Evolutionary conservation across 495 filamentous ascomycete genomes (phyloP), one percentile per base, ranked within the genome.

Genomic region (Aspergillus sclerotioniger): DNA sequence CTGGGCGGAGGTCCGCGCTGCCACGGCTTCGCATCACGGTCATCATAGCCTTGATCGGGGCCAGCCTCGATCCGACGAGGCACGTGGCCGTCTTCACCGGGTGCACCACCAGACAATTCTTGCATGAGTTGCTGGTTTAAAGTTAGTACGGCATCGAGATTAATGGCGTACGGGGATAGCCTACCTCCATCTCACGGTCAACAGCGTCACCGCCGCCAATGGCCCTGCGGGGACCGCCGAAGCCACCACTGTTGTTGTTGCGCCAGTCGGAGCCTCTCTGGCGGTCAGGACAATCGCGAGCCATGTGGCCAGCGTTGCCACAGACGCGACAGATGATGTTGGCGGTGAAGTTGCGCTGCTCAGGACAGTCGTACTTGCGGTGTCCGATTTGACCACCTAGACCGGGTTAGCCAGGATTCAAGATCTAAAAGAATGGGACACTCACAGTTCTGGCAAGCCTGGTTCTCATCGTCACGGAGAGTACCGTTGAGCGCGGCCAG

Each of bases 321-420:
- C 95, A 99, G 66, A 96, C 90, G 62, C 94, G 93, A 79, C 95
- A 99, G 72, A 99, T 99, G 74, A 98, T 97, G 70, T 92, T 96
- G 64, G 95, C 91, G 21, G 95, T 98, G 75, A 89, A 98, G 73
- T 99, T 99, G 69, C 90, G 88, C 71, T 96, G 91, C 77, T 99
- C 89, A 7, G 95, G 95, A 63, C 95, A 99, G 72, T 99, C 95
- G 65, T 96, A 98, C 73, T 98, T 99, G 71, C 95, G 86, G 73
- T 99, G 95, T 56, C 95, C 95, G 59, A 99, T 98, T 83, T 99
- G 90, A 62, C 93, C 95, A 74, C 85, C 85, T 88, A 37, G 51
- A 20, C 66, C 52, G 56, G 58, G 61, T 47, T 50, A 47, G 13
- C 35, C 20, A 47, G 46, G 25, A 16, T 0, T 58, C 49, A 9